A percentile compares a stretch with the other conserved stretches of the same genome.
These are phyloP conservation scores for Suhomyces vadensis DNA, from an alignment of 805 yeast species.

Conservation along the genomic window DNA sequence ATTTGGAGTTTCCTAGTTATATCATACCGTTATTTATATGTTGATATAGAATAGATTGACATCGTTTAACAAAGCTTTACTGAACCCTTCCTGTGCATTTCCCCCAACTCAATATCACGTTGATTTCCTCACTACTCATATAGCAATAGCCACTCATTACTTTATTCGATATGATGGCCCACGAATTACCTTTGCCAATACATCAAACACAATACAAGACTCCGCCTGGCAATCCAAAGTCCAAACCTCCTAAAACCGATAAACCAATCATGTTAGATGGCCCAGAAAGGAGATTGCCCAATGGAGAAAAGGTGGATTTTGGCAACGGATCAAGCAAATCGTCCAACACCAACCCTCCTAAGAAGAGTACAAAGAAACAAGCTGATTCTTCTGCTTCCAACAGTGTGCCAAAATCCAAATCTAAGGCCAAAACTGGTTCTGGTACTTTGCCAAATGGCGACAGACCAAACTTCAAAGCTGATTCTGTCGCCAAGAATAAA, in stretches of 20 bases:
- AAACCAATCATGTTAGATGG: conserved; percentile 5
- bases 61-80: background rate
- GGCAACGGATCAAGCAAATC: conserved; percentile 20
- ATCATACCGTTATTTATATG: background rate
- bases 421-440: conserved; percentile 6
- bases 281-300: conserved; percentile 26
- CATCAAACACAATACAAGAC: conserved; percentile 14
- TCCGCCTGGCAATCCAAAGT: conserved; percentile 2
- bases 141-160: background rate
- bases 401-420: background rate
- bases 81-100: background rate
- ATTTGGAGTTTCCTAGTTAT: background rate
- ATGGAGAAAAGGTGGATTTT: conserved; percentile 32
- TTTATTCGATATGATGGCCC: conserved; percentile 29
- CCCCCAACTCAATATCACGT: background rate
- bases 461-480: conserved; percentile 25
- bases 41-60: background rate
- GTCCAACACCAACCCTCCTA: background rate
- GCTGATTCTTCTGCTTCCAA: conserved; percentile 7
- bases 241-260: conserved; percentile 2
- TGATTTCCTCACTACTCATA: conserved; percentile 1
- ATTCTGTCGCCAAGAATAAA: background rate
- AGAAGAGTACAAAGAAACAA: conserved; percentile 6
- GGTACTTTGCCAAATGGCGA: conserved; percentile 30
- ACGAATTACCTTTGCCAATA: conserved; percentile 32